phyloP scores from a whole-genome alignment of 2,329 filamentous ascomycete species.

The Neonectria coccinea region DNA sequence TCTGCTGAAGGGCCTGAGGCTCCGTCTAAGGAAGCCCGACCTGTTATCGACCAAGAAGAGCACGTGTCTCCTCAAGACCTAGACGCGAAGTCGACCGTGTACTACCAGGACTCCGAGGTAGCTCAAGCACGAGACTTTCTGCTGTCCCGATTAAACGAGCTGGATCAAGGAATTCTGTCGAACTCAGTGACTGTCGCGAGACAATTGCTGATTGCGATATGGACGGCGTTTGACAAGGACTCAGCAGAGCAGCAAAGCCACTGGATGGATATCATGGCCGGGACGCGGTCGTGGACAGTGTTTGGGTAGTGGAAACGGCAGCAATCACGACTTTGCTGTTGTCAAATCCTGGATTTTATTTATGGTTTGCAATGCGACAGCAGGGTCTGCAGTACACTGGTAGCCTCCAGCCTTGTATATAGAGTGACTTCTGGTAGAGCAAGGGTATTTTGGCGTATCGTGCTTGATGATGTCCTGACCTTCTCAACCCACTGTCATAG shows the following conservation, averaged over 20 bases:
- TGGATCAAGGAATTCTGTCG: constrained; percentile 32
- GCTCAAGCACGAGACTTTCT: constrained; percentile 31
- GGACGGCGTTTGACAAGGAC: constrained; percentile 38
- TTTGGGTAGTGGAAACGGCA: constrained; percentile 31
- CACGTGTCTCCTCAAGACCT: background rate
- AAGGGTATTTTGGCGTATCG: too few relatives aligned
- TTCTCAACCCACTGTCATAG: too few relatives aligned
- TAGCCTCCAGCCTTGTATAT: too few relatives aligned
- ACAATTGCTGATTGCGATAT: constrained; percentile 32
- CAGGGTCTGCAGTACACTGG: too few relatives aligned
- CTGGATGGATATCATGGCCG: constrained; percentile 43
- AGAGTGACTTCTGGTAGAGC: too few relatives aligned
- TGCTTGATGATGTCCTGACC: too few relatives aligned
- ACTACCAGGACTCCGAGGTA: background rate
- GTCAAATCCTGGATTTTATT: too few relatives aligned
- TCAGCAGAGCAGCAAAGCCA: constrained; percentile 16
- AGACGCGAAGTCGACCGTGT: background rate
- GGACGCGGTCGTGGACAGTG: constrained; percentile 36
- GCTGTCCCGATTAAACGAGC: constrained; percentile 1
- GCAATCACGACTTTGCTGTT: too few relatives aligned
- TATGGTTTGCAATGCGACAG: too few relatives aligned
- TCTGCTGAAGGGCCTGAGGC: background rate
- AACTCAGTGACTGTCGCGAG: constrained; percentile 33
- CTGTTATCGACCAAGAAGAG: background rate
- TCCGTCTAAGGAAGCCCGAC: background rate